Evolutionary conservation across 2,329 filamentous ascomycete species (phyloP), one percentile per base, ranked within the genome.

Genomic region (Dothistroma pini): DNA sequence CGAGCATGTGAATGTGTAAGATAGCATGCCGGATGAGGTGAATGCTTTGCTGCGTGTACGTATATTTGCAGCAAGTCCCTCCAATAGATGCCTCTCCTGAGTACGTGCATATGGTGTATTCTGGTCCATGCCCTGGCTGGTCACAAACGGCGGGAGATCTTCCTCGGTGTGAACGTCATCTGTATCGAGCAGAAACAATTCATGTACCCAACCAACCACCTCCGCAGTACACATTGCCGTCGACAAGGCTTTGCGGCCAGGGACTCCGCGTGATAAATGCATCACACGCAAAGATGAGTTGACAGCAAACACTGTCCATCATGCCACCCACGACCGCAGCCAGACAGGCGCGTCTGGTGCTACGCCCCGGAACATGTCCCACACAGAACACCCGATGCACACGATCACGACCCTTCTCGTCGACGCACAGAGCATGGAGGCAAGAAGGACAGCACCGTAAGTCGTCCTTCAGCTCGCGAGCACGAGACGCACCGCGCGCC

Each of bases 401-500:
- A n/a, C 59, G 47, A 49, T 58, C 60, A 35, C 64, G 61, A 38
- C 49, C 57, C 53, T 65, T 67, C 56, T 62, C 63, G 25, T 61
- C 44, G 19, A 53, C 49, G 22, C 56, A 48, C 29, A 47, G 58
- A 57, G 57, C 64, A 57, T 59, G 22, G 57, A 61, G 57, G 56
- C 60, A 63, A 35, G 57, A 59, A 47, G 63, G 44, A 35, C 41
- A 50, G 19, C 41, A 32, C n/a, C 41, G 55, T 25, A 51, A 57
- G 29, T 50, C 55, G 25, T 49, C 41, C 41, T 57, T 57, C 55
- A 49, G 47, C 55, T 49, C 55, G 19, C 41, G 85, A 64, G 75
- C 88, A 55, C 78, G 83, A 44, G 80, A 80, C 56, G 86, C 87
- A 41, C 80, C 87, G 67, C 78, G 80, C 44, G 80, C 83, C 44